Percentiles rank a stretch among this genome's conserved stretches.
phyloP scores from a whole-genome alignment of 2,329 filamentous ascomycete genomes.

The Aureobasidium sp. region DNA sequence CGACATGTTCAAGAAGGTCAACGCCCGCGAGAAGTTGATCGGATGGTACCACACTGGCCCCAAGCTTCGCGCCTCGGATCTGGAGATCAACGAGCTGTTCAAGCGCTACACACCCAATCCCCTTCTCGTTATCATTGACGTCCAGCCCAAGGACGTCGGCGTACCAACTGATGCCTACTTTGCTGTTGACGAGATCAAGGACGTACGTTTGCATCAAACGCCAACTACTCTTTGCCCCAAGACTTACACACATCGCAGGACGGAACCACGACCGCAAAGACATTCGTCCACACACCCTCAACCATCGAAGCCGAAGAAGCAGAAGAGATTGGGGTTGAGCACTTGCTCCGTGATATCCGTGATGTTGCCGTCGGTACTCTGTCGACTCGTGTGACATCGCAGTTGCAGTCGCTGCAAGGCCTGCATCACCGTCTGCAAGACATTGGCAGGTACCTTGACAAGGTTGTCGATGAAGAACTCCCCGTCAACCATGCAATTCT shows the following conservation, averaged over 20 bases:
- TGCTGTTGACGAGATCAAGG: conserved; percentile 98
- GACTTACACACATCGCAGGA: conserved; percentile 50
- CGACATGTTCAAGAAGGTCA: conserved; percentile 99
- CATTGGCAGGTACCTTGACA: conserved; percentile 90
- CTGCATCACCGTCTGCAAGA: conserved; percentile 90
- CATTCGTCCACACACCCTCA: conserved; percentile 95
- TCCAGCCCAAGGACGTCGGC: conserved; percentile 94
- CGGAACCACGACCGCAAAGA: conserved; percentile 91
- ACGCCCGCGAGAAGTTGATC: conserved; percentile 96
- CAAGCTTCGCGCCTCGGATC: conserved; percentile 89
- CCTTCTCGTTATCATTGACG: conserved; percentile 93
- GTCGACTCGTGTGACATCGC: conserved; percentile 92
- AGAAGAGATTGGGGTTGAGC: conserved; percentile 97
- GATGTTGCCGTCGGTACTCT: conserved; percentile 96
- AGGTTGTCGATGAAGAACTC: conserved; percentile 84
- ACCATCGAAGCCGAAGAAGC: conserved; percentile 98
- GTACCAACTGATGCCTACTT: conserved; percentile 99
- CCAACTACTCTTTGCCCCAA: not conserved
- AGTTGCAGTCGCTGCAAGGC: conserved; percentile 93
- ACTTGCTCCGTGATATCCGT: conserved; percentile 92
- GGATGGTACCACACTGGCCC: conserved; percentile 99
- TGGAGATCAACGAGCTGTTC: conserved; percentile 99
- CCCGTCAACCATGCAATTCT: conserved; percentile 96
- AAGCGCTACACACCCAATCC: conserved; percentile 98
- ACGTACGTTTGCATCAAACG: conserved; percentile 46